A percentile compares a stretch with the other conserved stretches of the same genome.
Conservation (phyloP, 495 filamentous ascomycete species). For the Neurospora sp. region DNA sequence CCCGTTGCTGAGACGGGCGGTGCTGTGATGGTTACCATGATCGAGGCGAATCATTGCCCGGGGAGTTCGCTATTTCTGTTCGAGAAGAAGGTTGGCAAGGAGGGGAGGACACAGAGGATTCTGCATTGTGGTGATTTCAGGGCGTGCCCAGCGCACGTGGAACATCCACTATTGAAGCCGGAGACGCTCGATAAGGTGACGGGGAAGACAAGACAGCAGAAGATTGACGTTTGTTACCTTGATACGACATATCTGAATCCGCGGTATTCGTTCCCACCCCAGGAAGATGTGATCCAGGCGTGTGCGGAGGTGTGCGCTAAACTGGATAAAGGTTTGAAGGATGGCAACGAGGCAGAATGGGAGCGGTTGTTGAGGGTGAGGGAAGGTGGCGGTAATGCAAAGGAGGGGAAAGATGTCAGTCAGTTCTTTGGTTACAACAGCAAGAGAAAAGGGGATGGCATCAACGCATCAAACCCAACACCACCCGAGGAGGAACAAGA, state of each 20-base stretch:
- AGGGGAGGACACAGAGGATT: conserved; percentile 57
- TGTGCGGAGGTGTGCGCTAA: conserved; percentile 82
- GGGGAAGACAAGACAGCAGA: conserved; percentile 66
- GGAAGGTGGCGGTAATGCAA: conserved; percentile 11
- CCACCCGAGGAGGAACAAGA: background rate
- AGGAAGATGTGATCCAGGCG: conserved; percentile 74
- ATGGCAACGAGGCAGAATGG: conserved; percentile 22
- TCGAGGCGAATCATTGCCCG: conserved; percentile 95
- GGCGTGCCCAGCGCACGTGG: conserved; percentile 76
- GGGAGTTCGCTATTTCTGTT: conserved; percentile 92
- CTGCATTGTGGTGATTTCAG: conserved; percentile 95
- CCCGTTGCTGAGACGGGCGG: conserved; percentile 74
- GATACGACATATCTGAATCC: conserved; percentile 97
- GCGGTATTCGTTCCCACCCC: conserved; percentile 87
- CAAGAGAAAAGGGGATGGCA: conserved; percentile 7
- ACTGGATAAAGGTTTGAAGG: conserved; percentile 25
- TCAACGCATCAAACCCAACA: background rate
- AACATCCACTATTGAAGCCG: conserved; percentile 71
- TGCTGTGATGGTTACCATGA: conserved; percentile 72
- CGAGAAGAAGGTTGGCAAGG: conserved; percentile 57
- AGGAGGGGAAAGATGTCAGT: conserved; percentile 23
- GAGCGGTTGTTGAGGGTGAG: conserved; percentile 17
- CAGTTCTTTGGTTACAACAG: conserved; percentile 29
- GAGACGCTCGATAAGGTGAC: conserved; percentile 57
- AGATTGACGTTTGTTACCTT: conserved; percentile 88